phyloP scores from a whole-genome alignment of 2,329 filamentous ascomycete species.

The Xylogone sp. region DNA sequence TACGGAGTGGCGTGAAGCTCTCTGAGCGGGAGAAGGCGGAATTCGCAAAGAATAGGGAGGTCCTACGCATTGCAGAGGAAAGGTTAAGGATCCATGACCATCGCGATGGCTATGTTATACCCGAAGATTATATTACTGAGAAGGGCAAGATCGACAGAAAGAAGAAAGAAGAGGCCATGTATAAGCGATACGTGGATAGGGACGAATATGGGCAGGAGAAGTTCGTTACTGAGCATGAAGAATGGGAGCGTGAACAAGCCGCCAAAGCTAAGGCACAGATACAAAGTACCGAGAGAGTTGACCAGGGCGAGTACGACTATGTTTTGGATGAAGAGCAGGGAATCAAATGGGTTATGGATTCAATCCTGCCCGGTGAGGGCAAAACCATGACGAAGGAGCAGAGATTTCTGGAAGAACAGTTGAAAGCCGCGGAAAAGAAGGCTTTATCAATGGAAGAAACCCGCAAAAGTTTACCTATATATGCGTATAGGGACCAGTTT shows the following conservation, averaged over 20 bases:
- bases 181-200: slow-evolving; percentile 83
- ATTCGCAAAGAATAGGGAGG: slow-evolving; percentile 83
- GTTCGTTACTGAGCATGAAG: slow-evolving; percentile 89
- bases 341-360: slow-evolving; percentile 79
- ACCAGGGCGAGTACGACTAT: slow-evolving; percentile 84
- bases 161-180: slow-evolving; percentile 85
- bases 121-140: slow-evolving; percentile 92
- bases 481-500: slow-evolving; percentile 80
- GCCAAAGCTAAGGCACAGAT: slow-evolving; percentile 87
- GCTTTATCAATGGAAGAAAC: slow-evolving; percentile 88
- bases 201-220: slow-evolving; percentile 86
- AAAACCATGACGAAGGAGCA: slow-evolving; percentile 75
- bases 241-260: slow-evolving; percentile 91
- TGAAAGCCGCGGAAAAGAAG: slow-evolving; percentile 86
- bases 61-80: slow-evolving; percentile 78
- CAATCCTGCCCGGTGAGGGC: slow-evolving; percentile 66
- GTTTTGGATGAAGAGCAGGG: slow-evolving; percentile 88
- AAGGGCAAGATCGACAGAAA: slow-evolving; percentile 85
- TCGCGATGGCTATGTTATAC: slow-evolving; percentile 86
- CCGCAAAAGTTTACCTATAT: slow-evolving; percentile 85
- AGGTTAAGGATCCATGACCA: slow-evolving; percentile 86
- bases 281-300: slow-evolving; percentile 65
- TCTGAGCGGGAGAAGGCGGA: slow-evolving; percentile 79
- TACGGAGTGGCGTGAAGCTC: slow-evolving; percentile 70
- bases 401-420: slow-evolving; percentile 70